Base-by-base conservation (phyloP, 2,329 filamentous ascomycete species). In the Ophiostoma ips region DNA sequence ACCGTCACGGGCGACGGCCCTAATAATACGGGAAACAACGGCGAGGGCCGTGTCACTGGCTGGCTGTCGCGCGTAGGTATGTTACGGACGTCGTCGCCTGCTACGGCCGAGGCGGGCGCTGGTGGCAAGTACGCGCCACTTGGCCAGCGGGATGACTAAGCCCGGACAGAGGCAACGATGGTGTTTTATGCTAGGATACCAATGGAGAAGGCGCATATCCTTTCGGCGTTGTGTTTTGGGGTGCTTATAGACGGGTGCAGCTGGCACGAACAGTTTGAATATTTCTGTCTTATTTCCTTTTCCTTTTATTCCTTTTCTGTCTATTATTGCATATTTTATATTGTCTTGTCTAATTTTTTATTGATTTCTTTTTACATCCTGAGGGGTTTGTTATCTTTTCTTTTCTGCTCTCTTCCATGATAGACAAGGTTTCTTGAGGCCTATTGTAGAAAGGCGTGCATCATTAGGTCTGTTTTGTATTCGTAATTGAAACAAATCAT, bases 31-130 rank as follows among this genome's bases (percentile, higher is more conserved):
- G n/a, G n/a, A n/a, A n/a, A 66, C n/a, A 62, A 68, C 52, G 30
- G 43, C 19, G 40, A 37, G 5, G 24, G 48, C 19, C 63, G 71
- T 50, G 65, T 77, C 34, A 68, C 71, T 24, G 72, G 72, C 9
- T 79, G 75, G 74, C 58, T 72, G 10, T 66, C 61, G 9, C 63
- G 66, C 19, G 60, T 71, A 44, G 56, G 57, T 5, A 62, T 68
- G 18, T 65, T 67, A 12, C 64, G 64, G n/a, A 59, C 66, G n/a
- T 59, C 60, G 24, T 56, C 61, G 0, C 59, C 59, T 19, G 61
- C 62, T 37, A 62, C 61, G n/a, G 10, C 41, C 37, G 61, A 63
- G n/a, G n/a, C n/a, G 30, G 61, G 62, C 15, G 57, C 60, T 38
- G 63, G 61, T 35, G 64, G 59, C 19, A 61, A 64, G 55, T 71